Evolutionary conservation across 192 early-diverging fungal genomes (phyloP).

Genomic region (Rhizophagus clarus): DNA sequence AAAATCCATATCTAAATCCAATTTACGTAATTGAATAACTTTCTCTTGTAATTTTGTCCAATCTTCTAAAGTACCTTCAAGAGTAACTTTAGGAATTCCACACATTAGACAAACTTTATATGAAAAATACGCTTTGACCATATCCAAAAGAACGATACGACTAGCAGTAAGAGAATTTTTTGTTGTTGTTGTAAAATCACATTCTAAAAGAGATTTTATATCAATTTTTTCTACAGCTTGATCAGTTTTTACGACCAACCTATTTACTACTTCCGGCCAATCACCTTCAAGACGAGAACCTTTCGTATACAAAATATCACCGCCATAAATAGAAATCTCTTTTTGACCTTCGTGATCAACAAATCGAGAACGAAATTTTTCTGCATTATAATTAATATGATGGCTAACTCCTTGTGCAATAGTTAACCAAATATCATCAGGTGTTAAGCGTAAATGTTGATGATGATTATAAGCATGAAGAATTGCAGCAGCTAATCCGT

Average conservation of each 20-base stretch:
- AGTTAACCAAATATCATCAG: too few relatives aligned
- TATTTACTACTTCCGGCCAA: background rate
- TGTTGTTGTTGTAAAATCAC: background rate
- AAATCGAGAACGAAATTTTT: too few relatives aligned
- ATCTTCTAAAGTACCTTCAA: background rate
- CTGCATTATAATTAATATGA: too few relatives aligned
- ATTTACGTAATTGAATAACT: background rate
- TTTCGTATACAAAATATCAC: too few relatives aligned
- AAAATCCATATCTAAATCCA: background rate
- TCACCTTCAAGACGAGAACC: background rate
- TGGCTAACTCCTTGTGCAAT: too few relatives aligned
- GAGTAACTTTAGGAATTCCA: conserved; percentile 1
- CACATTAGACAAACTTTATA: background rate
- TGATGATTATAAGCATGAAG: too few relatives aligned
- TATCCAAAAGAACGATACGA: background rate
- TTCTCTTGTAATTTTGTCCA: background rate
- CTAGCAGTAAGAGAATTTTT: background rate
- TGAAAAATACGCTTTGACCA: background rate
- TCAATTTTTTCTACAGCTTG: background rate
- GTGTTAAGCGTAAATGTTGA: too few relatives aligned
- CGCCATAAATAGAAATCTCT: too few relatives aligned
- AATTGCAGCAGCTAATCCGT: too few relatives aligned
- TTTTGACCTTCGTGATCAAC: too few relatives aligned
- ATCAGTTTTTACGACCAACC: background rate
- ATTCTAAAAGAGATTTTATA: background rate